These are phyloP conservation scores for Apiospora koreana DNA, from an alignment of 2,329 filamentous ascomycete genomes.

Conservation along the genomic window DNA sequence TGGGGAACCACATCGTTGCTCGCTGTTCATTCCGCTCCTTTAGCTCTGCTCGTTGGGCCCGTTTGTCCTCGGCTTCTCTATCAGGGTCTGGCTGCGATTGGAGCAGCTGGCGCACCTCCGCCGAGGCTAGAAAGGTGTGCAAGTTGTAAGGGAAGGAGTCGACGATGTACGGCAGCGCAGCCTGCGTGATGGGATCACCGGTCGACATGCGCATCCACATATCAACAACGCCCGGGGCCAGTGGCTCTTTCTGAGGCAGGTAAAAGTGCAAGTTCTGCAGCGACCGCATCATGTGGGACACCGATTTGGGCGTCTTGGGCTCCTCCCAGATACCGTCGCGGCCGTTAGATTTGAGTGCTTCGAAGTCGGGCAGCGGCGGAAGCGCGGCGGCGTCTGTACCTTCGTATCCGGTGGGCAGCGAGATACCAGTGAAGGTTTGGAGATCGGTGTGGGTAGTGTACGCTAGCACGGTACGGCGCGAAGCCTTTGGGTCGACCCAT, in stretches of 20 bases:
- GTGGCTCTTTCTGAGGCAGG: conserved; percentile 15
- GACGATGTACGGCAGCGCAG: too few relatives aligned
- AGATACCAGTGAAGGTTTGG: conserved; percentile 13
- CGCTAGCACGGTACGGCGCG: conserved; percentile 18
- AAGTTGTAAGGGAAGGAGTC: too few relatives aligned
- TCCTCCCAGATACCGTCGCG: conserved; percentile 23
- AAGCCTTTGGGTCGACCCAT: conserved; percentile 17
- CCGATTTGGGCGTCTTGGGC: conserved; percentile 14
- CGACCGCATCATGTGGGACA: conserved; percentile 18
- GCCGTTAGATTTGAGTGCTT: conserved; percentile 12
- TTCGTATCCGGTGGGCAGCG: conserved; percentile 19
- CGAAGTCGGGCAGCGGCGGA: conserved; percentile 20
- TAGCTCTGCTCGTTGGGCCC: too few relatives aligned
- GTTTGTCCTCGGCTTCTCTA: too few relatives aligned
- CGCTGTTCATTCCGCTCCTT: too few relatives aligned
- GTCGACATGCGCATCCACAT: conserved; percentile 67
- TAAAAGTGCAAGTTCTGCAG: conserved; percentile 22
- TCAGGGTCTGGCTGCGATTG: too few relatives aligned
- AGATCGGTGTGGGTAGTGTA: conserved; percentile 20
- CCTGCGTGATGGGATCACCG: too few relatives aligned
- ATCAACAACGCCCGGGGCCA: conserved; percentile 45
- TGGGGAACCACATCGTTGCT: too few relatives aligned
- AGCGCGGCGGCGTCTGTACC: conserved; percentile 8
- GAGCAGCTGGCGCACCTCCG: too few relatives aligned
- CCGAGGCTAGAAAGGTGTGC: too few relatives aligned